Evolutionary conservation across 2,329 filamentous ascomycete species (phyloP), one percentile per base, ranked within the genome.

Genomic region (Alternaria brassicicola): DNA sequence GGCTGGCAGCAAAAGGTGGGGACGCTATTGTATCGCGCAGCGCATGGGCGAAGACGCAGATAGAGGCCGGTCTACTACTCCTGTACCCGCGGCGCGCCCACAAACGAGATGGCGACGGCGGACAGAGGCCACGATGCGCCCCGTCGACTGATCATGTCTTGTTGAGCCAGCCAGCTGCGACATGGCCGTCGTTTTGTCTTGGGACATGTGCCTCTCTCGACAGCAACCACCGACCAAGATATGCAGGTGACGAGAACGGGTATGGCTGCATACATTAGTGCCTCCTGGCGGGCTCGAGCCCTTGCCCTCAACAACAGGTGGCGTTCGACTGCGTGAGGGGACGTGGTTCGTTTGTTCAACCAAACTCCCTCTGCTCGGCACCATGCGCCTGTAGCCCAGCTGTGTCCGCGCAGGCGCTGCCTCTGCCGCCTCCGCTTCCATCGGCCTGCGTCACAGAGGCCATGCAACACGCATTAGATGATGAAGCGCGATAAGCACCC

Each of bases 401-500:
- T 12, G 4, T 21, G 35, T 12, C 21, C 39, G 19, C 36, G 30
- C 42, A 42, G 26, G 35, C 26, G 35, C 26, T 42, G 47, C 36
- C 50, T 45, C 50, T 41, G 51, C 52, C 30, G 51, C 51, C 33
- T 57, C 59, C 59, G 55, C 39, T 48, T 56, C 38, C 38, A 55
- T 55, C 54, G 62, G 55, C 62, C 47, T 51, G 45, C 26, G 23
- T 43, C 42, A 35, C 31, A 25, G 39, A 23, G 41, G 17, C 36
- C 46, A 47, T 47, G 31, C 28, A 43, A 26, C 52, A 39, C 17
- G 26, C 36, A 55, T 62, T 62, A 59, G 33, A 58, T 42, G 45
- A 26, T 49, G 55, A 63, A 63, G 64, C 67, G 67, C 67, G 67
- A 69, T 69, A 68, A 66, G 61, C 45, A 31, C 43, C 33, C 31